A percentile compares a stretch with the other conserved stretches of the same genome.
phyloP scores from a whole-genome alignment of 306 rosid species.

The Alnus rubra region DNA sequence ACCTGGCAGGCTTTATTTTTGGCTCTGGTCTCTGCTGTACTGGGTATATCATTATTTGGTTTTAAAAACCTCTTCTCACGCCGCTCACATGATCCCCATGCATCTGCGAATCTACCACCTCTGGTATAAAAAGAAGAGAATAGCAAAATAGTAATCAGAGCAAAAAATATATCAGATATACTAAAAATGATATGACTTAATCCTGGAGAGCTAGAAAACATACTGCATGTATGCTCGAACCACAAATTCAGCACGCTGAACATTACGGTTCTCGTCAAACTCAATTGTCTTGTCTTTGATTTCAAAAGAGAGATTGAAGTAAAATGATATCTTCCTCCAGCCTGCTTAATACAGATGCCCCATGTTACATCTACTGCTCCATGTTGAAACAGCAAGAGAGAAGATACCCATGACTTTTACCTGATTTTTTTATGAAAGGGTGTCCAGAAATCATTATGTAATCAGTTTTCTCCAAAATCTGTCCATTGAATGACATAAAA shows the following conservation, averaged over 20 bases:
- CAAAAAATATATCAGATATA: constrained; percentile 11
- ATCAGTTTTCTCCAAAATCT: constrained; percentile 88
- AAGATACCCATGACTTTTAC: constrained; percentile 33
- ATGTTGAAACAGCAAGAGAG: constrained; percentile 8
- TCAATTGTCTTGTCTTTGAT: constrained; percentile 86
- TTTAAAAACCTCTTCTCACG: constrained; percentile 82
- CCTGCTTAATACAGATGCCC: constrained; percentile 47
- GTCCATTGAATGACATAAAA: constrained; percentile 29
- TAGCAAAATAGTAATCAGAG: not conserved
- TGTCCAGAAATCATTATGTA: constrained; percentile 67
- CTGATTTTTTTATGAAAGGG: constrained; percentile 85
- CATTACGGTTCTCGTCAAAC: constrained; percentile 81
- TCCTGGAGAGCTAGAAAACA: constrained; percentile 37
- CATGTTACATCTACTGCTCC: constrained; percentile 17
- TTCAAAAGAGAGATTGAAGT: constrained; percentile 90
- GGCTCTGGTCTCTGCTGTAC: constrained; percentile 96
- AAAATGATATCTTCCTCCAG: constrained; percentile 97
- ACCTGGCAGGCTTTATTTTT: constrained; percentile 94
- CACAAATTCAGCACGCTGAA: constrained; percentile 87
- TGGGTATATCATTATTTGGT: constrained; percentile 91
- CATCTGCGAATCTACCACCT: constrained; percentile 96
- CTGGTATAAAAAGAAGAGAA: constrained; percentile 35
- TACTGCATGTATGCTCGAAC: constrained; percentile 96
- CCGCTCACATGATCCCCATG: constrained; percentile 97
- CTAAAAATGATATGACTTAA: constrained; percentile 10